Evolutionary conservation across 2,329 filamentous ascomycete genomes (phyloP), one percentile per base, ranked within the genome.

Genomic region (Aspergillus sp.): DNA sequence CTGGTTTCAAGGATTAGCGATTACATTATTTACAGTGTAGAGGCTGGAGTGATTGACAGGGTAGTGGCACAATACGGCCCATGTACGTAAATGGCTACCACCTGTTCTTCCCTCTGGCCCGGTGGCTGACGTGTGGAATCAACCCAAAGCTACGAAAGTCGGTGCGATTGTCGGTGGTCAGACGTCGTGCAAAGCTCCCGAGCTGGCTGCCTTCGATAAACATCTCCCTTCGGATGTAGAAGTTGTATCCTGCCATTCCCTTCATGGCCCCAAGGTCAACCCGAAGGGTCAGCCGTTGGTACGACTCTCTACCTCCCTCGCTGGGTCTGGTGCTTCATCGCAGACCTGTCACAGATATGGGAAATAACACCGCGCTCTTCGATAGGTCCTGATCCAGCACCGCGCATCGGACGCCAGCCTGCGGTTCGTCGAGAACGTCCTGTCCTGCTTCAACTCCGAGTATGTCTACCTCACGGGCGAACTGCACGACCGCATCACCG

Each of bases 21-120:
- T 81, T 97, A 92, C 74, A 96, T 97, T 76, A 91, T 99, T 71
- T 99, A 99, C 82, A 96, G 89, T 75, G 94, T 99, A 73, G 93
- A 97, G 76, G 94, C 94, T 57, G 91, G 91, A 64, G 84, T 87
- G 60, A 96, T 99, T 72, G 88, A 91, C 70, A 83, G 82, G 61
- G 89, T 97, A 64, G 94, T 97, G 66, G 88, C 87, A 58, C 80
- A 88, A 65, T 99, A 91, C 73, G 94, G 92, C 59, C 93, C 93
- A 64, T 97, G 91, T 96, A 91, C 79, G 87, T 74, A 56, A 52
- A 56, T 54, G 29, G 45, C 45, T 29, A 43, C 38, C 41, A 36
- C 49, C 49, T 40, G 14, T 11, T 38, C 45, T 41, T 34, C 23
- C 31, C 40, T 47, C 40, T 45, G 17, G 40, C 42, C 31, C 42